phyloP scores from a whole-genome alignment of 106 monocot species.

The Allium sativum region DNA sequence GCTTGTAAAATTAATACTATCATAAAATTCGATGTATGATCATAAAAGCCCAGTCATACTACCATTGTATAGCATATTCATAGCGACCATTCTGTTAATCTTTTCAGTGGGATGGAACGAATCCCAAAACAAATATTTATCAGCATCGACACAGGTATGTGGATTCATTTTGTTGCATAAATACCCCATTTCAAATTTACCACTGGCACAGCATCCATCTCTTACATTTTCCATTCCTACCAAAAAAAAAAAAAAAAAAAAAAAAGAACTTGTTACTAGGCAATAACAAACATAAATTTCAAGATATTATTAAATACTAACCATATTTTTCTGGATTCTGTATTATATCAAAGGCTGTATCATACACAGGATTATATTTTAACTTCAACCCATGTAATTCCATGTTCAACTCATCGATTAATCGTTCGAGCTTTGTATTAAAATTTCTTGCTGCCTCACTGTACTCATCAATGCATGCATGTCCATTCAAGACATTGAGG shows the following conservation, averaged over 20 bases:
- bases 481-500: conserved; percentile 11
- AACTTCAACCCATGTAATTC: conserved; percentile 31
- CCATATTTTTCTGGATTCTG: conserved; percentile 21
- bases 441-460: conserved; percentile 38
- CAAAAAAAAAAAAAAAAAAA: neutral
- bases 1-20: too few species aligned
- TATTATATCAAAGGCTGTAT: conserved; percentile 12
- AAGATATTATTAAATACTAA: too few species aligned
- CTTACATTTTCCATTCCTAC: conserved; percentile 40
- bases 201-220: conserved; percentile 45
- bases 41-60: neutral
- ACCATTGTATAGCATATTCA: conserved; percentile 2
- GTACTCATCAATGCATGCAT: conserved; percentile 47
- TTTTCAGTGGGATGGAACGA: conserved; percentile 51
- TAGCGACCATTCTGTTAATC: conserved; percentile 21
- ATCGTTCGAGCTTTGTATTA: conserved; percentile 40
- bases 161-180: conserved; percentile 24
- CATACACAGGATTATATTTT: conserved; percentile 17
- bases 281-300: too few species aligned
- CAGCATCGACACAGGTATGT: conserved; percentile 35
- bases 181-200: conserved; percentile 39
- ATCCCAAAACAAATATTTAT: conserved; percentile 59
- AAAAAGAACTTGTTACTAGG: neutral
- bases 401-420: conserved; percentile 4
- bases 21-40: neutral